Percentiles rank a stretch among this genome's conserved stretches.
Conservation (phyloP, 1,284 basidiomycete species). For the Ceratobasidium sp. region DNA sequence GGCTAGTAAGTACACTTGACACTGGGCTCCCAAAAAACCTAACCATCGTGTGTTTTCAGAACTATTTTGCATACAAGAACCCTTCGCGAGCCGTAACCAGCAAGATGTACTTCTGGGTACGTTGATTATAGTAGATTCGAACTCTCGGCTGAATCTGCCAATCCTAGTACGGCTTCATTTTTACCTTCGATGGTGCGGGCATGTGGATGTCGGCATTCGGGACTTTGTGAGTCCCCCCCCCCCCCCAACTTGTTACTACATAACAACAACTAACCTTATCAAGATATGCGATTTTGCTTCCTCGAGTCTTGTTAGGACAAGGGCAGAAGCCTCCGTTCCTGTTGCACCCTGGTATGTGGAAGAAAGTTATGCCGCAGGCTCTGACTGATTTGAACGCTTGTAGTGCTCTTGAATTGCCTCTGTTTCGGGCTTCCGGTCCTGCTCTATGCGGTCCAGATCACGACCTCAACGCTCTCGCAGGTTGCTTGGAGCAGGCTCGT, state of each 20-base stretch:
- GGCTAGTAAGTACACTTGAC: conserved; percentile 21
- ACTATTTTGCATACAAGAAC: conserved; percentile 29
- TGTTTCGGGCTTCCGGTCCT: conserved; percentile 17
- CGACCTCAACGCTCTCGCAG: conserved; percentile 8
- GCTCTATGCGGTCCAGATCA: conserved; percentile 1
- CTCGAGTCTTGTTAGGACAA: conserved; percentile 10
- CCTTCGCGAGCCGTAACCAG: conserved; percentile 23
- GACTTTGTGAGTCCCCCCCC: conserved; percentile 13
- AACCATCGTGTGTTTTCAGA: not conserved
- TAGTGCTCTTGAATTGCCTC: conserved; percentile 8
- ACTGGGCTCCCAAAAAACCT: not conserved
- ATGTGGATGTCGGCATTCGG: conserved; percentile 36
- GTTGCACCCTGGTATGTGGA: conserved; percentile 13
- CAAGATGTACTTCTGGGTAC: conserved; percentile 31
- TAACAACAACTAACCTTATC: not conserved
- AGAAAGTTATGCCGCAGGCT: not conserved
- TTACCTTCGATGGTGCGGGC: conserved; percentile 24
- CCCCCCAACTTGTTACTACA: not conserved
- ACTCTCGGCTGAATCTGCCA: not conserved
- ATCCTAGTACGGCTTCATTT: conserved; percentile 24
- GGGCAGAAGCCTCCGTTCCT: not conserved
- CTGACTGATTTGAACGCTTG: not conserved
- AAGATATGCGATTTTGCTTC: conserved; percentile 23
- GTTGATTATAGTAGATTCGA: not conserved
- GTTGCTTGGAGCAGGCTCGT: conserved; percentile 19